Base-by-base conservation (phyloP, 805 yeast species). In the Monosporozyma aquatica region DNA sequence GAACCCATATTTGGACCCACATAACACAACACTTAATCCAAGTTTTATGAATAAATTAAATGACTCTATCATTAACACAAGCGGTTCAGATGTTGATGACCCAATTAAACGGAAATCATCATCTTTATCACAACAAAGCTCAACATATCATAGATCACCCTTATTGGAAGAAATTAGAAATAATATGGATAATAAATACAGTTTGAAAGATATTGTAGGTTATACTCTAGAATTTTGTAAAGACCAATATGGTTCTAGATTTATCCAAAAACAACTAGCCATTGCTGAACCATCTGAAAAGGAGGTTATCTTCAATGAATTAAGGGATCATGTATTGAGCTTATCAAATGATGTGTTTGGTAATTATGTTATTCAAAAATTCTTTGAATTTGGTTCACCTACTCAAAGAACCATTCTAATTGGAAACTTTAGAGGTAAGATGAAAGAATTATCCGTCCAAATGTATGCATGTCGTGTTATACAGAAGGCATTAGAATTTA, bases 381-480 rank as follows among this genome's bases (percentile, higher is more conserved):
- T 78, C 56, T 86, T 92, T 62, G 97, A 92, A 65, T 72, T 68
- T 54, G 96, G 97, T 25, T 69, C 80, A 3, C 70, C 64, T 21
- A 72, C 76, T 20, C 97, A 90, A 59, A 78, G 74, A 54, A 70
- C 75, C 25, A 71, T 80, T 10, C 68, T 92, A 48, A 75, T 86
- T 41, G 80, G 74, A 30, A 55, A 58, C 37, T 55, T 56, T 26
- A 69, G 70, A 43, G 87, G 89, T 6, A 80, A 80, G 40, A 77
- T 92, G 56, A 73, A 82, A 47, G 73, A 72, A 17, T 68, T 92
- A 43, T 82, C 96, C 0, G 65, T 87, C 56, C 97, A 92, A 57
- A 90, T 90, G 96, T 92, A 92, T 62, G 97, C 97, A 2, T 92
- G 99, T 61, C 74, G 99, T 50, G 98, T 92, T 38, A 94, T 92